Evolutionary conservation across 441 rosid genomes (phyloP).

Genomic region (Adansonia madagascariensis): DNA sequence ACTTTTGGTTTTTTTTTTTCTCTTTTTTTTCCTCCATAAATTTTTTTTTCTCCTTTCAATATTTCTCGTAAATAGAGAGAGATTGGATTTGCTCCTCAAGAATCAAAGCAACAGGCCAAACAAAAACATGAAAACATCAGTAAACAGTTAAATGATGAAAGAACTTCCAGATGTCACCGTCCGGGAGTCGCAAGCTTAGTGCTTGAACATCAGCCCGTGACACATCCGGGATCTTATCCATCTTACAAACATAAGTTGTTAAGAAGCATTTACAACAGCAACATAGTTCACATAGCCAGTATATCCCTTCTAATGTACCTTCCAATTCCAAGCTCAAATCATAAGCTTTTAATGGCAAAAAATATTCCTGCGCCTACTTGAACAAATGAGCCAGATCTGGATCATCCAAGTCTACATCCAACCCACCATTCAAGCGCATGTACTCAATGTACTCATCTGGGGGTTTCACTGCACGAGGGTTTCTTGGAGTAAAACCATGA

Average conservation of each 20-base stretch:
- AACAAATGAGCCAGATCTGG: slow-evolving; percentile 75
- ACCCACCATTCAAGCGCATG: slow-evolving; percentile 66
- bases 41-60: neutral
- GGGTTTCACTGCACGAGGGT: slow-evolving; percentile 56
- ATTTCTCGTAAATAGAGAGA: neutral
- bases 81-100: slow-evolving; percentile 5
- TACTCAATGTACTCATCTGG: slow-evolving; percentile 69
- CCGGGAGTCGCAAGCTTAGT: too few species aligned
- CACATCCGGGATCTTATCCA: neutral
- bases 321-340: slow-evolving; percentile 5
- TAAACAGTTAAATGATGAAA: neutral
- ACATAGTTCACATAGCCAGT: neutral
- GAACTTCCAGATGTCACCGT: neutral
- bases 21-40: neutral
- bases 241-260: neutral
- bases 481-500: slow-evolving; percentile 57
- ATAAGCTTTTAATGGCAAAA: neutral
- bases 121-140: neutral
- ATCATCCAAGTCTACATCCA: slow-evolving; percentile 76
- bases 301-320: neutral
- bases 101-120: slow-evolving; percentile 8
- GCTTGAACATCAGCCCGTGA: too few species aligned
- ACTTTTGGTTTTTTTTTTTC: too few species aligned
- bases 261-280: slow-evolving; percentile 11
- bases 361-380: slow-evolving; percentile 33